phyloP scores from a whole-genome alignment of 805 yeast species.

The Teunomyces atbi region DNA sequence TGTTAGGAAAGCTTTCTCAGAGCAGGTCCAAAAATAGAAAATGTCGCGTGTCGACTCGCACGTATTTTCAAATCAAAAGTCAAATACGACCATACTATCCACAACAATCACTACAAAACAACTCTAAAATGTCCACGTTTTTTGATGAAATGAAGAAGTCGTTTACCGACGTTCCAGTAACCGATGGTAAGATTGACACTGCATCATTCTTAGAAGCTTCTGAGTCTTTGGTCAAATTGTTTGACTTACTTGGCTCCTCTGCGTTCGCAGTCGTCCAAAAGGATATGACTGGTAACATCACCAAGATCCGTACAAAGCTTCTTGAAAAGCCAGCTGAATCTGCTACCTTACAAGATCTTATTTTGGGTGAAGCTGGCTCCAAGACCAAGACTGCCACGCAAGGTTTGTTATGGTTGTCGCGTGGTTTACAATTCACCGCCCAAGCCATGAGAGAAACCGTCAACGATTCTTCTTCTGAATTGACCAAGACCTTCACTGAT shows the following conservation, averaged over 20 bases:
- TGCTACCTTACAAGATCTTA: constrained; percentile 73
- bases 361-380: constrained; percentile 66
- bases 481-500: constrained; percentile 74
- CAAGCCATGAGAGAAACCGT: constrained; percentile 81
- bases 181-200: constrained; percentile 65
- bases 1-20: not conserved
- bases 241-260: constrained; percentile 79
- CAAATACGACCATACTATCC: not conserved
- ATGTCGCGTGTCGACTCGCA: not conserved
- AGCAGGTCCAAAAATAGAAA: not conserved
- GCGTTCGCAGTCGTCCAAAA: constrained; percentile 83
- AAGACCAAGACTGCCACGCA: constrained; percentile 81
- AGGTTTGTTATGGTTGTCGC: constrained; percentile 81
- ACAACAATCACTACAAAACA: constrained; percentile 2
- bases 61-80: not conserved
- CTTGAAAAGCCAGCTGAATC: constrained; percentile 62
- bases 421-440: constrained; percentile 90
- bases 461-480: constrained; percentile 59
- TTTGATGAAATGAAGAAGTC: constrained; percentile 76
- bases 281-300: constrained; percentile 85
- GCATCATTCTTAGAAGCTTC: constrained; percentile 78
- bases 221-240: constrained; percentile 77
- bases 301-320: constrained; percentile 66
- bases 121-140: constrained; percentile 59
- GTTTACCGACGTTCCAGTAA: constrained; percentile 71